These are phyloP conservation scores for Grigorovia yakushimaensis DNA, from an alignment of 805 yeast species.

Conservation along the genomic window DNA sequence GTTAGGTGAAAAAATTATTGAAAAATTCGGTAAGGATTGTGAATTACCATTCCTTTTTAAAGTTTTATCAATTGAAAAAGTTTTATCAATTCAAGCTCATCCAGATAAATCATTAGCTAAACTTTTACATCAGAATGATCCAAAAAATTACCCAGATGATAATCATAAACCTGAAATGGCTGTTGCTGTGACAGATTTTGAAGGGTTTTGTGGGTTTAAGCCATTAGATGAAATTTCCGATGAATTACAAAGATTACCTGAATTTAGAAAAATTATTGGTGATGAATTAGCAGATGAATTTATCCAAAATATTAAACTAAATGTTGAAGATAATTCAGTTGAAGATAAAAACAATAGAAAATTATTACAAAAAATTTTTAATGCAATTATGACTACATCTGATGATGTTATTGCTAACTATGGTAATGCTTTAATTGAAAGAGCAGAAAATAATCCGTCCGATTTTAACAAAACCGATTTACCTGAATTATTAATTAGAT, in stretches of 20 bases:
- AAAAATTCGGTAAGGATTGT: slow-evolving; percentile 54
- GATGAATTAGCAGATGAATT: slow-evolving; percentile 47
- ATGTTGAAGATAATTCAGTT: slow-evolving; percentile 38
- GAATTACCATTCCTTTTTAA: slow-evolving; percentile 90
- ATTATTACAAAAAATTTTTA: slow-evolving; percentile 66
- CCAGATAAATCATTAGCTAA: slow-evolving; percentile 85
- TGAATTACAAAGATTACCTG: slow-evolving; percentile 65
- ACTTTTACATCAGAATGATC: slow-evolving; percentile 69
- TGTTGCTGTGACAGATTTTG: slow-evolving; percentile 88
- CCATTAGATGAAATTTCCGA: slow-evolving; percentile 71
- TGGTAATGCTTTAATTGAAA: slow-evolving; percentile 56
- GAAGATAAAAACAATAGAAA: slow-evolving; percentile 52
- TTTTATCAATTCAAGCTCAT: slow-evolving; percentile 92
- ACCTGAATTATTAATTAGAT: slow-evolving; percentile 64
- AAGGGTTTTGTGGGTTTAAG: slow-evolving; percentile 96
- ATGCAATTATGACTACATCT: slow-evolving; percentile 75
- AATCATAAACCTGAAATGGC: slow-evolving; percentile 99
- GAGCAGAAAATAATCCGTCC: slow-evolving; percentile 51
- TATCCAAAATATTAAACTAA: slow-evolving; percentile 35
- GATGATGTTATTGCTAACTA: slow-evolving; percentile 45
- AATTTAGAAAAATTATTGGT: slow-evolving; percentile 64
- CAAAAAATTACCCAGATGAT: slow-evolving; percentile 91
- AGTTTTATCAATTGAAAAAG: slow-evolving; percentile 87
- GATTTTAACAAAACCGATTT: slow-evolving; percentile 44
- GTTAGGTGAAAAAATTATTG: slow-evolving; percentile 49